phyloP scores from a whole-genome alignment of 179 eudicot genomes.

The Silene coronaria region DNA sequence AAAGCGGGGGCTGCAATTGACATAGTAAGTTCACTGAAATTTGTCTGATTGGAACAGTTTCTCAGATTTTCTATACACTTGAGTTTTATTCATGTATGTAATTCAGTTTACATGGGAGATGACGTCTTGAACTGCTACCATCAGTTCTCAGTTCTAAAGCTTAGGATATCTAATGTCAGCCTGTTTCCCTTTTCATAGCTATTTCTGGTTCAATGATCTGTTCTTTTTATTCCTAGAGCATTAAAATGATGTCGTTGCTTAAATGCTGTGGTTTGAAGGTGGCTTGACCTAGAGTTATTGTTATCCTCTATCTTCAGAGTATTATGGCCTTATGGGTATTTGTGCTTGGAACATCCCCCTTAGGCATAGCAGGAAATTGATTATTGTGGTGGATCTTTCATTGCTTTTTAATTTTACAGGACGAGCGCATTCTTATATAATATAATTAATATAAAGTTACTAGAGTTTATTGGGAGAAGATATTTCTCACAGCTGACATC shows the following conservation, averaged over 20 bases:
- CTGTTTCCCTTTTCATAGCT: neutral
- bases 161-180: neutral
- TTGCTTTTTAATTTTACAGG: no score
- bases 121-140: neutral
- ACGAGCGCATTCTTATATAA: no score
- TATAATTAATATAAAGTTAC: neutral
- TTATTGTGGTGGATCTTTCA: no score
- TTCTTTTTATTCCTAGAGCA: neutral
- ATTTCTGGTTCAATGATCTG: neutral
- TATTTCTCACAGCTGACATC: neutral
- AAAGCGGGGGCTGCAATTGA: conserved; percentile 28
- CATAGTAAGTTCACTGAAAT: conserved; percentile 28
- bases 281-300: neutral
- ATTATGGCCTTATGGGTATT: neutral
- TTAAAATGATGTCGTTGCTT: neutral
- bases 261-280: neutral
- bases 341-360: neutral
- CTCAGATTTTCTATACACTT: neutral
- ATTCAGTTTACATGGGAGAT: neutral
- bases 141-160: neutral
- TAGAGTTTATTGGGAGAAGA: neutral
- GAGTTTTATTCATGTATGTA: neutral
- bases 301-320: neutral
- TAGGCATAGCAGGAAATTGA: no score
- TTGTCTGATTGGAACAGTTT: neutral